Percentiles rank a stretch among this genome's conserved stretches.
phyloP scores from a whole-genome alignment of 2,329 filamentous ascomycete genomes.

The Colletotrichum destructivum region DNA sequence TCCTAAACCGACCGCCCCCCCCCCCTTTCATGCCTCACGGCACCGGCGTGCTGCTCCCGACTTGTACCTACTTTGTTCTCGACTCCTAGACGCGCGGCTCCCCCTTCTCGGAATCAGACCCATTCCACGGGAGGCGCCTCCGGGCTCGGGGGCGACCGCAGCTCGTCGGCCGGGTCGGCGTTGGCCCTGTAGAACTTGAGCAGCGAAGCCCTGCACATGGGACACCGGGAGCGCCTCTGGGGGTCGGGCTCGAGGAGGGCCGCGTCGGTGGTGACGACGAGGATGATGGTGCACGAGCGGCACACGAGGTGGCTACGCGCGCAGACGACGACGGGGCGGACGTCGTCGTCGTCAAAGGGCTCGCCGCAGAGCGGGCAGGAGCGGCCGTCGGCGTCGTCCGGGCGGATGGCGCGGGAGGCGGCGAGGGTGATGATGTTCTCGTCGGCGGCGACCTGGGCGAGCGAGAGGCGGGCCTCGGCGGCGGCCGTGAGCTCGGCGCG shows the following conservation, averaged over 20 bases:
- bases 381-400: neutral
- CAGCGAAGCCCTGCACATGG: constrained; percentile 10
- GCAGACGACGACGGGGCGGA: constrained; percentile 17
- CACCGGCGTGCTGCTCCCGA: neutral
- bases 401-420: neutral
- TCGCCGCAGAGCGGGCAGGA: constrained; percentile 4
- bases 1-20: neutral
- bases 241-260: constrained; percentile 9
- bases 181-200: neutral
- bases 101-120: neutral
- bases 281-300: constrained; percentile 3
- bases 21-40: no score
- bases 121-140: neutral
- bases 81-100: no score
- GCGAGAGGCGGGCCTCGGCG: neutral
- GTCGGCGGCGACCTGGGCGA: neutral
- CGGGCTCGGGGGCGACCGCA: neutral
- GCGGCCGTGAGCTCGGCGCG: constrained; percentile 10
- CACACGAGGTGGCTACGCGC: constrained; percentile 7
- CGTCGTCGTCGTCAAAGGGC: constrained; percentile 6
- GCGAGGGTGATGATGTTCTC: neutral
- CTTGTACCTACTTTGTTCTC: neutral
- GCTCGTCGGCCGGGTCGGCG: neutral
- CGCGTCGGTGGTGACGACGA: neutral
- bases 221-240: neutral